Evolutionary conservation across 169 alveolate genomes (phyloP).

Genomic region (Babesia microti): DNA sequence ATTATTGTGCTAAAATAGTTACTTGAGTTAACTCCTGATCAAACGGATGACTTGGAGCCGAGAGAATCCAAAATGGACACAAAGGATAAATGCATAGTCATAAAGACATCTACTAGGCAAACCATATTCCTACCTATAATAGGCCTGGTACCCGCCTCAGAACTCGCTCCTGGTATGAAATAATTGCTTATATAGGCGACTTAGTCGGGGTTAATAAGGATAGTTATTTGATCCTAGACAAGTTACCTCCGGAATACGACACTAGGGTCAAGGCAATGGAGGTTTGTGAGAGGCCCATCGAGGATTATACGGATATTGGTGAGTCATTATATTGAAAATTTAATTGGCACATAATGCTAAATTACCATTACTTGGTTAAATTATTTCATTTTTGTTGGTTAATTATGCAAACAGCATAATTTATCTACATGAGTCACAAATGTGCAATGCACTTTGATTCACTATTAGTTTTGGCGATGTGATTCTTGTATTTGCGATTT

Average conservation of each 20-base stretch:
- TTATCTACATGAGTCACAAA: no score
- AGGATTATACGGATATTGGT: constrained; percentile 95
- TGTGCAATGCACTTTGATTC: no score
- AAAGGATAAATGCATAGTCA: constrained; percentile 74
- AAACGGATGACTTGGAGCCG: constrained; percentile 52
- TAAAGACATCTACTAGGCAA: constrained; percentile 87
- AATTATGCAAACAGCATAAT: no score
- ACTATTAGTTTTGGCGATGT: no score
- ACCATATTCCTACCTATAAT: constrained; percentile 97
- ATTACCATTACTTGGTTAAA: no score
- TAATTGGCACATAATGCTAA: no score
- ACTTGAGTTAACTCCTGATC: constrained; percentile 49
- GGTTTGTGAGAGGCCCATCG: constrained; percentile 97
- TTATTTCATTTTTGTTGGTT: no score
- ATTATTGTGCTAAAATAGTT: constrained; percentile 32
- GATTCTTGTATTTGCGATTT: no score
- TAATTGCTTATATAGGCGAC: constrained; percentile 77
- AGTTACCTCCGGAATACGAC: constrained; percentile 99
- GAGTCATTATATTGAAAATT: background rate
- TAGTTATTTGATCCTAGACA: constrained; percentile 91
- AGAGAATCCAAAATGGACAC: constrained; percentile 33
- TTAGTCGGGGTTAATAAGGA: constrained; percentile 99
- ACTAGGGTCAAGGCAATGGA: constrained; percentile 98
- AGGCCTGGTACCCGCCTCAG: constrained; percentile 88
- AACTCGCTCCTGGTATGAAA: constrained; percentile 76